Evolutionary conservation across 2,329 filamentous ascomycete species (phyloP).

Genomic region (Colletotrichum chrysophilum): DNA sequence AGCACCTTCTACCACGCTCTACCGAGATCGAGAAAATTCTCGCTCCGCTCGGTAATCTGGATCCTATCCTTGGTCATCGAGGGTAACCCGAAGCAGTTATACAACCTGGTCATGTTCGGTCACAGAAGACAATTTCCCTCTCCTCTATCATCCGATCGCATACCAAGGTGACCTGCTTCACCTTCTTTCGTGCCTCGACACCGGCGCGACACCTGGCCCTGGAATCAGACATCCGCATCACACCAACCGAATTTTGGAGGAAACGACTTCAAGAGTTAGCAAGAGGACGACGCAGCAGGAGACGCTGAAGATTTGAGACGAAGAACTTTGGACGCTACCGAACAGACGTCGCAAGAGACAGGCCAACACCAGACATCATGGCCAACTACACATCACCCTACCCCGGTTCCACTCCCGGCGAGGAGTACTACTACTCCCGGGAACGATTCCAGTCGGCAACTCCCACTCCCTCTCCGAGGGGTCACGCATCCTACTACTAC

Average conservation of each 20-base stretch:
- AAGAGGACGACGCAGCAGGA: slow-evolving; percentile 19
- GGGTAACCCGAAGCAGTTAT: slow-evolving; percentile 40
- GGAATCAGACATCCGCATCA: slow-evolving; percentile 24
- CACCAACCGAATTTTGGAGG: slow-evolving; percentile 5
- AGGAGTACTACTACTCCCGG: slow-evolving; percentile 57
- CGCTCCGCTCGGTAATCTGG: slow-evolving; percentile 31
- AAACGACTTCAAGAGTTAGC: slow-evolving; percentile 16
- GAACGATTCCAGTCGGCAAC: slow-evolving; percentile 58
- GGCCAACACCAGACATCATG: slow-evolving; percentile 23
- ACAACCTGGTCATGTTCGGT: slow-evolving; percentile 58
- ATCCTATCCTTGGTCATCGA: slow-evolving; percentile 27
- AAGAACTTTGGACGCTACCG: slow-evolving; percentile 29
- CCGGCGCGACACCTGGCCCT: slow-evolving; percentile 42
- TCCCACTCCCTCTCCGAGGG: slow-evolving; percentile 62
- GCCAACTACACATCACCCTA: slow-evolving; percentile 46
- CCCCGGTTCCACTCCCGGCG: slow-evolving; percentile 51
- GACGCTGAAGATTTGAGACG: not conserved
- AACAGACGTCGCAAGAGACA: slow-evolving; percentile 35
- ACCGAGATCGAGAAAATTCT: slow-evolving; percentile 24
- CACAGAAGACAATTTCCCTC: slow-evolving; percentile 58
- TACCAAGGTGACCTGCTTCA: slow-evolving; percentile 65
- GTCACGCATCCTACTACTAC: slow-evolving; percentile 55
- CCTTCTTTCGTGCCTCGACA: slow-evolving; percentile 52
- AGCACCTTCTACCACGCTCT: slow-evolving; percentile 31
- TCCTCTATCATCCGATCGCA: slow-evolving; percentile 64